These are phyloP conservation scores for Eimeria praecox DNA, from an alignment of 169 alveolate genomes.

Conservation along the genomic window DNA sequence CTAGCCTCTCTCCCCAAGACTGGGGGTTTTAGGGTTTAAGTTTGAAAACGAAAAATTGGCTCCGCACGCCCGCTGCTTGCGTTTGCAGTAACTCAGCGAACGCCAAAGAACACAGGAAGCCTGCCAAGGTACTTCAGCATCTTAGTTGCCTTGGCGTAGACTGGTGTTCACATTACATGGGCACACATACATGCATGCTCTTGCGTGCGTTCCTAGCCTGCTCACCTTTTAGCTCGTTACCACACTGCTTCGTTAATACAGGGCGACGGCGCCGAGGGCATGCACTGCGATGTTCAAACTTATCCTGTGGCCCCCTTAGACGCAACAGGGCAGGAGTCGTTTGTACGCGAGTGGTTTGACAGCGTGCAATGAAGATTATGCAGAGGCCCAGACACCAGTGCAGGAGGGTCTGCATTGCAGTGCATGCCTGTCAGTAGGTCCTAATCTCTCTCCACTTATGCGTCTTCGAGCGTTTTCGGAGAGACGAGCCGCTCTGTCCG, in stretches of 20 bases:
- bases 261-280: neutral
- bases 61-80: neutral
- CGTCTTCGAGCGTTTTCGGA: conserved; percentile 90
- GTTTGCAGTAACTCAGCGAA: neutral
- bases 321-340: neutral
- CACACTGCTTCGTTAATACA: neutral
- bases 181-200: neutral
- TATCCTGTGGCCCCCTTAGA: neutral
- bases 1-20: neutral
- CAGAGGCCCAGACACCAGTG: neutral
- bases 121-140: neutral
- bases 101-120: neutral
- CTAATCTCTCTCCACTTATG: conserved; percentile 87
- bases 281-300: neutral
- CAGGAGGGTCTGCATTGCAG: neutral
- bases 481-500: conserved; percentile 91
- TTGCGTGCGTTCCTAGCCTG: neutral
- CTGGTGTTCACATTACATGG: neutral
- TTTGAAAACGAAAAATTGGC: neutral
- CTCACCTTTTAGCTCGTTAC: neutral
- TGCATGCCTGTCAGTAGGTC: conserved; percentile 82
- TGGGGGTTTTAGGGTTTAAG: neutral
- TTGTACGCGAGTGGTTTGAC: neutral
- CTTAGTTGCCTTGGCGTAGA: neutral
- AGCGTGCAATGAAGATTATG: neutral